A percentile compares a stretch with the other conserved stretches of the same genome.
Conservation (phyloP, 2,329 filamentous ascomycete genomes). For the Aspergillus fijiensis region DNA sequence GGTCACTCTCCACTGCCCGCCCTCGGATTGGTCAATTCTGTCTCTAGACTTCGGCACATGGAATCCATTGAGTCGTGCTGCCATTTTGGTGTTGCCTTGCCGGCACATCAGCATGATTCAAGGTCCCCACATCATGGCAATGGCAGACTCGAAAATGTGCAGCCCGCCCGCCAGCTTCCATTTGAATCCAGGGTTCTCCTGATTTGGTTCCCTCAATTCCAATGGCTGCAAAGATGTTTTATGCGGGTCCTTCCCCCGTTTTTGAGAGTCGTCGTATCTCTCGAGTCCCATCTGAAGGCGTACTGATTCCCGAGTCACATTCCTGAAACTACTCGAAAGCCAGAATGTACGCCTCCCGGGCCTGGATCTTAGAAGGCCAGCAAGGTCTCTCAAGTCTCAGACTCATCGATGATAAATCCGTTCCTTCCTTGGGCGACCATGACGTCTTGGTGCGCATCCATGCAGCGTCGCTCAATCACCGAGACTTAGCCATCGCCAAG, state of each 20-base stretch:
- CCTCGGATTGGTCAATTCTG: neutral
- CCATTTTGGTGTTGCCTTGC: neutral
- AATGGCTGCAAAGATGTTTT: neutral
- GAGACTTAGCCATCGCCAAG: slow-evolving; percentile 41
- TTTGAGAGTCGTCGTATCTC: neutral
- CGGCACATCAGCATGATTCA: neutral
- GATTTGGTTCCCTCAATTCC: neutral
- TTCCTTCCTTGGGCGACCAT: slow-evolving; percentile 61
- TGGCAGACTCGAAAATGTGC: neutral
- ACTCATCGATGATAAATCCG: slow-evolving; percentile 50
- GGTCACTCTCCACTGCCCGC: neutral
- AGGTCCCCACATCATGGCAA: neutral
- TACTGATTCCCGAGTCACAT: neutral
- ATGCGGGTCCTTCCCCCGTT: neutral
- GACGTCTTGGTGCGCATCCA: slow-evolving; percentile 65
- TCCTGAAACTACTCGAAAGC: neutral
- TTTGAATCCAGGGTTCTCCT: neutral
- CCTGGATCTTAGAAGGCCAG: slow-evolving; percentile 35
- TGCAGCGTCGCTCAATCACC: slow-evolving; percentile 43
- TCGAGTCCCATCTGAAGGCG: neutral
- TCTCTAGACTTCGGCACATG: neutral
- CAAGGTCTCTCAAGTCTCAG: slow-evolving; percentile 43
- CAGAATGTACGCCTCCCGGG: neutral
- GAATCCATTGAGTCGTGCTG: neutral
- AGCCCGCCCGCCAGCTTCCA: neutral